phyloP scores from a whole-genome alignment of 2,329 filamentous ascomycete genomes.

The Colletotrichum tamarilloi region DNA sequence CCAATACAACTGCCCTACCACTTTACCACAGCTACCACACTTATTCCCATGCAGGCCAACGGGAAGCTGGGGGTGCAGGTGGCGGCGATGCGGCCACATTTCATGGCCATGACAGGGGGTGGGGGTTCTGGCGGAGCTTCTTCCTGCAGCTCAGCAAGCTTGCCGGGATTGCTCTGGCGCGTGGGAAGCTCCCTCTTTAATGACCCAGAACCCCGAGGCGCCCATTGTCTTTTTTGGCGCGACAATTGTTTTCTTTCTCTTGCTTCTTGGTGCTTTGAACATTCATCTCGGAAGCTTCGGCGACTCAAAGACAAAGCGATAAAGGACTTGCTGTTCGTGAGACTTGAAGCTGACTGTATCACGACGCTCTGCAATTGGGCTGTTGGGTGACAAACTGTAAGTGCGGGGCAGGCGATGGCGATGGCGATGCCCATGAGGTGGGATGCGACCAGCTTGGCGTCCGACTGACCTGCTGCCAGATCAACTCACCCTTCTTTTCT shows the following conservation, averaged over 20 bases:
- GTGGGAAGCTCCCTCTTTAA: slow-evolving; percentile 30
- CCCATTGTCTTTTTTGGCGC: slow-evolving; percentile 1
- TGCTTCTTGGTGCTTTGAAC: neutral
- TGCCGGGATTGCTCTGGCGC: slow-evolving; percentile 20
- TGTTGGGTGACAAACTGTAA: slow-evolving; percentile 21
- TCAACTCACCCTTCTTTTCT: neutral
- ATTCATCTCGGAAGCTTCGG: neutral
- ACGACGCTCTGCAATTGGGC: neutral
- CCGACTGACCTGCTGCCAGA: slow-evolving; percentile 20
- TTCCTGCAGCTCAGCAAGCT: slow-evolving; percentile 9
- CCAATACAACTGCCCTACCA: neutral
- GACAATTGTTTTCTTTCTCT: neutral
- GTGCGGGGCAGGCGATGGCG: slow-evolving; percentile 25
- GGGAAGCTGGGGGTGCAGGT: slow-evolving; percentile 23
- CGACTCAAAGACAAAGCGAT: neutral
- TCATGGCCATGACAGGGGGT: slow-evolving; percentile 27
- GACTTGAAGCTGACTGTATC: neutral
- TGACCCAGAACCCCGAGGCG: slow-evolving; percentile 22
- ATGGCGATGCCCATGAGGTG: slow-evolving; percentile 6
- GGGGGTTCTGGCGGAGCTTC: slow-evolving; percentile 24
- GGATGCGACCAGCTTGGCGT: slow-evolving; percentile 2
- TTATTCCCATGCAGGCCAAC: slow-evolving; percentile 14
- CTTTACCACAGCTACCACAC: neutral
- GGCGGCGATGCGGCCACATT: slow-evolving; percentile 24
- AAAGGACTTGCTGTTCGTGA: neutral